These are phyloP conservation scores for Diplotaxis tenuifolia DNA, from an alignment of 345 rosid genomes.

Conservation along the genomic window DNA sequence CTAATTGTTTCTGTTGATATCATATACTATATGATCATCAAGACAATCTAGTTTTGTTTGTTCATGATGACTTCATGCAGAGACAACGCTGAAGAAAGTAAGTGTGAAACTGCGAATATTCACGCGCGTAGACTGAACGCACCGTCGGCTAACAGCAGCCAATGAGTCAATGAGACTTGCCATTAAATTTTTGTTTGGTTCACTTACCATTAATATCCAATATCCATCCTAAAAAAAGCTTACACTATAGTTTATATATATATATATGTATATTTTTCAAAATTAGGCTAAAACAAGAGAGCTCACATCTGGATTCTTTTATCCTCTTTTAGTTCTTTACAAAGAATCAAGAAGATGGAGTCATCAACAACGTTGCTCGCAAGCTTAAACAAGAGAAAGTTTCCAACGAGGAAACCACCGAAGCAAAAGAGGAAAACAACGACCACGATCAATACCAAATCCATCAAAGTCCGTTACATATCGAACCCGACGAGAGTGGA, in stretches of 20 bases:
- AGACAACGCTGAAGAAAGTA: neutral
- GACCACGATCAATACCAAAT: slow-evolving; percentile 13
- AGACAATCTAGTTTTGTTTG: too few species aligned
- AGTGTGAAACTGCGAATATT: too few species aligned
- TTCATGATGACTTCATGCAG: too few species aligned
- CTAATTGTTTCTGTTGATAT: neutral
- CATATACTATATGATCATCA: neutral
- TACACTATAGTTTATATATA: neutral
- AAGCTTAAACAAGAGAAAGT: slow-evolving; percentile 13
- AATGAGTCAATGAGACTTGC: neutral
- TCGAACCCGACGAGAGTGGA: slow-evolving; percentile 75
- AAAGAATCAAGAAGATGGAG: slow-evolving; percentile 24
- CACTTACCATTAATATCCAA: neutral
- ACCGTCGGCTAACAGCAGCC: slow-evolving; percentile 16
- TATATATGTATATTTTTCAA: too few species aligned
- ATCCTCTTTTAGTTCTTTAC: neutral
- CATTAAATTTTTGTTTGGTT: slow-evolving; percentile 24
- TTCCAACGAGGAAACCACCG: slow-evolving; percentile 16
- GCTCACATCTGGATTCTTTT: neutral
- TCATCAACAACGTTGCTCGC: slow-evolving; percentile 29
- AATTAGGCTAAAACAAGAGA: neutral
- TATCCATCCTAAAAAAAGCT: slow-evolving; percentile 15
- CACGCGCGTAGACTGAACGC: slow-evolving; percentile 11
- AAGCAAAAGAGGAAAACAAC: slow-evolving; percentile 30
- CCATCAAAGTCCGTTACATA: slow-evolving; percentile 73